Percentiles rank a stretch among this genome's conserved stretches.
Evolutionary conservation across 2,329 filamentous ascomycete species (phyloP).

Genomic region (Fusarium duplospermum): DNA sequence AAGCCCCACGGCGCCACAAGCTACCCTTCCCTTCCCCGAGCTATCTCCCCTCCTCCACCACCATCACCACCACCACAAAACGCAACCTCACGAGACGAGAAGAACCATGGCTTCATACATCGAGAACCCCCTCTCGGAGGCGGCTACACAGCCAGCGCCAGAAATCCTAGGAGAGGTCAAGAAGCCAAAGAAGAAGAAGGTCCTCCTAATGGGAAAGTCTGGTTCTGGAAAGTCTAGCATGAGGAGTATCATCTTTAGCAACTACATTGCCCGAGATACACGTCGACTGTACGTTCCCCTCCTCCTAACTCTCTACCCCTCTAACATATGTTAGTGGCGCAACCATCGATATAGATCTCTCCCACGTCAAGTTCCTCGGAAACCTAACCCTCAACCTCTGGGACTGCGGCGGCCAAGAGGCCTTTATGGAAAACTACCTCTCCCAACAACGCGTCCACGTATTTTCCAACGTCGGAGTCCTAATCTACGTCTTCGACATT

Average conservation of each 20-base stretch:
- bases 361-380: conserved; percentile 98
- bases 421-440: conserved; percentile 98
- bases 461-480: conserved; percentile 94
- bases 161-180: conserved; percentile 65
- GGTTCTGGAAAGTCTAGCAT: conserved; percentile 98
- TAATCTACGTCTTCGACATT: conserved; percentile 99
- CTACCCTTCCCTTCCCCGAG: neutral
- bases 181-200: conserved; percentile 87
- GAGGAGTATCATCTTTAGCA: conserved; percentile 98
- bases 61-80: neutral
- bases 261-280: conserved; percentile 97
- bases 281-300: conserved; percentile 72
- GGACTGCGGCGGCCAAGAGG: conserved; percentile 99
- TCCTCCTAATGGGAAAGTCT: conserved; percentile 92
- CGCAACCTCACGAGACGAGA: neutral
- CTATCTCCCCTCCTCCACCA: neutral
- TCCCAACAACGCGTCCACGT: conserved; percentile 95
- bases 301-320: neutral
- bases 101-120: conserved; percentile 48
- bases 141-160: conserved; percentile 39
- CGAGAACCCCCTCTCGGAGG: conserved; percentile 47
- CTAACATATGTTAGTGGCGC: conserved; percentile 69
- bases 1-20: neutral
- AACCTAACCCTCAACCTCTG: conserved; percentile 97
- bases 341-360: conserved; percentile 98